Percentiles rank a stretch among this genome's conserved stretches.
These are phyloP conservation scores for Epichloe brachyelytri DNA, from an alignment of 2,329 filamentous ascomycete species.

Conservation along the genomic window DNA sequence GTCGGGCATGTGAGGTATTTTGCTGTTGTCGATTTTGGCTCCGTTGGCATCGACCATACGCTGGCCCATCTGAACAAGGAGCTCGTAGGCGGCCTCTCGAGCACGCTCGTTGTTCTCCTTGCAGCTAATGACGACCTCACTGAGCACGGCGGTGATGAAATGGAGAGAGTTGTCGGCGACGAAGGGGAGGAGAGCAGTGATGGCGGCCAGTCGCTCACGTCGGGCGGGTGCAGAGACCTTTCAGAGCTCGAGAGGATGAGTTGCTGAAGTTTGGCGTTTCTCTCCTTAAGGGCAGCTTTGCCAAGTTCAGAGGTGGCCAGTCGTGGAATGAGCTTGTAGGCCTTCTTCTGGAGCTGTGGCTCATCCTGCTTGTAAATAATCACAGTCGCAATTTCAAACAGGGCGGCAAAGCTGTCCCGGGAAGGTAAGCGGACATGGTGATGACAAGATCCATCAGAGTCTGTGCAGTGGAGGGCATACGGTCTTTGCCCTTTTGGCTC, in stretches of 20 bases:
- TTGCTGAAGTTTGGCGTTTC: conserved; percentile 67
- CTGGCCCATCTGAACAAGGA: conserved; percentile 79
- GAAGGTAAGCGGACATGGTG: conserved; percentile 87
- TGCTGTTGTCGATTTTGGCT: conserved; percentile 68
- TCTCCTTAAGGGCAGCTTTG: conserved; percentile 59
- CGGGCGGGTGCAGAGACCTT: conserved; percentile 73
- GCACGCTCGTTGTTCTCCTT: conserved; percentile 98
- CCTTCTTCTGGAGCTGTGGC: conserved; percentile 94
- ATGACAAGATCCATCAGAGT: conserved; percentile 96
- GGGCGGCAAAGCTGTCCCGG: conserved; percentile 65
- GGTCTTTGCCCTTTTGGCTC: conserved; percentile 45
- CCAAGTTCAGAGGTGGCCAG: conserved; percentile 72
- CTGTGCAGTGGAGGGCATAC: conserved; percentile 85
- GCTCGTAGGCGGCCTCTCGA: conserved; percentile 74
- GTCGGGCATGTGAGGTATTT: conserved; percentile 74
- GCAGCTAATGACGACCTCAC: conserved; percentile 89
- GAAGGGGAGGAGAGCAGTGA: conserved; percentile 67
- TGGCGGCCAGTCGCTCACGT: conserved; percentile 72
- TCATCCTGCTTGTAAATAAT: conserved; percentile 74
- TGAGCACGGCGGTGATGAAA: conserved; percentile 83
- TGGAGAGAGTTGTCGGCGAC: conserved; percentile 69
- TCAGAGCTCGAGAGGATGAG: conserved; percentile 68
- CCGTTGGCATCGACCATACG: conserved; percentile 57
- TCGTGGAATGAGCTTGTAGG: conserved; percentile 92
- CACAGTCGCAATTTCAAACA: conserved; percentile 77